Evolutionary conservation across 345 rosid species (phyloP).

Genomic region (Hevea brasiliensis): DNA sequence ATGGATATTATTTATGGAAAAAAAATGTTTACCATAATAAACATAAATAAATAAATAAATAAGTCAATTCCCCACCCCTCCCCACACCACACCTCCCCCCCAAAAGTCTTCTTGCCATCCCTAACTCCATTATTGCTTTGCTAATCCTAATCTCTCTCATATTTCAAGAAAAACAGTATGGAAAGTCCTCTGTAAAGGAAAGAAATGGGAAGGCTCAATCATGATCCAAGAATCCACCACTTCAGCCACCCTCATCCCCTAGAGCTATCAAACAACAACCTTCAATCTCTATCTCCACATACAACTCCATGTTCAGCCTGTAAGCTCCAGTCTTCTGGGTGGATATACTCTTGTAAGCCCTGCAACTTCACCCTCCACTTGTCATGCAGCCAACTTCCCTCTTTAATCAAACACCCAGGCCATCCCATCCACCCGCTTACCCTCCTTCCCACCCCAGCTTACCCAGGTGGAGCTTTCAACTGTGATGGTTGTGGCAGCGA

Average conservation of each 20-base stretch:
- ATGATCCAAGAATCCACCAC: constrained; percentile 40
- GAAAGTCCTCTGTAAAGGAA: too few relatives aligned
- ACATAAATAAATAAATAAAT: too few relatives aligned
- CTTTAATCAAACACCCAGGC: constrained; percentile 52
- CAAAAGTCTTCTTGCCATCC: not conserved
- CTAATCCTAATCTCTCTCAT: not conserved
- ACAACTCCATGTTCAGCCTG: constrained; percentile 49
- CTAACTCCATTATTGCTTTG: not conserved
- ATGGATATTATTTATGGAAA: too few relatives aligned
- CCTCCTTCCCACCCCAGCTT: constrained; percentile 48
- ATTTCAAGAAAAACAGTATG: not conserved
- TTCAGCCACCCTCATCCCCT: constrained; percentile 60
- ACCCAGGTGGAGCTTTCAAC: constrained; percentile 44
- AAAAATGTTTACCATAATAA: too few relatives aligned
- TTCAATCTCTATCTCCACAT: constrained; percentile 18
- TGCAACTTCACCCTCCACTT: constrained; percentile 59
- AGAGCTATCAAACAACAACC: constrained; percentile 30
- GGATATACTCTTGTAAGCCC: constrained; percentile 50
- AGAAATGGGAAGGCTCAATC: constrained; percentile 48
- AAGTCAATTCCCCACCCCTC: too few relatives aligned
- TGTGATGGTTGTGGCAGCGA: constrained; percentile 56
- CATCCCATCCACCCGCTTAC: constrained; percentile 50
- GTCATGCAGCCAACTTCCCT: constrained; percentile 55
- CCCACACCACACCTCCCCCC: too few relatives aligned
- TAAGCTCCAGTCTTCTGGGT: constrained; percentile 27